A percentile compares a stretch with the other conserved stretches of the same genome.
Conservation (phyloP, 352 stramenopile species). For the Phytopythium kandeliae region DNA sequence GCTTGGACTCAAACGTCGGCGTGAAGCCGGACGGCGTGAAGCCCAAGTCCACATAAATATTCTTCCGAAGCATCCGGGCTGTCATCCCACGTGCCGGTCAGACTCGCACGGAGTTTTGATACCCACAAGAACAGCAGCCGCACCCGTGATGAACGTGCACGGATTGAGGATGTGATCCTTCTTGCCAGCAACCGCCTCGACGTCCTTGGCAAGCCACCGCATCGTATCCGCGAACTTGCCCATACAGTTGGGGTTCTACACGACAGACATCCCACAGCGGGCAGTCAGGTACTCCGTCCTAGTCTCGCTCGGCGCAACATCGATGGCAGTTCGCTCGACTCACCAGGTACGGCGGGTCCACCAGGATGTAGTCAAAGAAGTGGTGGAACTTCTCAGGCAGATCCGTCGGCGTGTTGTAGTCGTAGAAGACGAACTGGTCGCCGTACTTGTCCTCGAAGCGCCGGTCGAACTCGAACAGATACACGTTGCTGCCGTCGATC, state of each 20-base stretch:
- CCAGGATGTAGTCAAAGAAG: constrained; percentile 55
- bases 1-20: constrained; percentile 50
- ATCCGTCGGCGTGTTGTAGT: constrained; percentile 49
- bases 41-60: constrained; percentile 48
- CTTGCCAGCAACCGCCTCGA: constrained; percentile 17
- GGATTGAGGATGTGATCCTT: constrained; percentile 37
- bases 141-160: constrained; percentile 55
- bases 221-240: constrained; percentile 52
- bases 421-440: constrained; percentile 49
- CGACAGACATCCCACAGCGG: not conserved
- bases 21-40: constrained; percentile 39
- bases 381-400: constrained; percentile 42
- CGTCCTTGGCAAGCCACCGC: constrained; percentile 40
- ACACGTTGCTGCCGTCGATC: constrained; percentile 31
- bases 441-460: constrained; percentile 50
- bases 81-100: not conserved
- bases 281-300: not conserved
- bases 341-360: constrained; percentile 52
- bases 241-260: constrained; percentile 53
- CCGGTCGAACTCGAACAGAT: constrained; percentile 50
- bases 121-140: not conserved
- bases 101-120: constrained; percentile 7
- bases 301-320: too few relatives aligned
- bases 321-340: too few relatives aligned
- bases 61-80: constrained; percentile 44